Evolutionary conservation across 495 filamentous ascomycete genomes (phyloP), one percentile per base, ranked within the genome.

Genomic region (Chaetomium cochliodes): DNA sequence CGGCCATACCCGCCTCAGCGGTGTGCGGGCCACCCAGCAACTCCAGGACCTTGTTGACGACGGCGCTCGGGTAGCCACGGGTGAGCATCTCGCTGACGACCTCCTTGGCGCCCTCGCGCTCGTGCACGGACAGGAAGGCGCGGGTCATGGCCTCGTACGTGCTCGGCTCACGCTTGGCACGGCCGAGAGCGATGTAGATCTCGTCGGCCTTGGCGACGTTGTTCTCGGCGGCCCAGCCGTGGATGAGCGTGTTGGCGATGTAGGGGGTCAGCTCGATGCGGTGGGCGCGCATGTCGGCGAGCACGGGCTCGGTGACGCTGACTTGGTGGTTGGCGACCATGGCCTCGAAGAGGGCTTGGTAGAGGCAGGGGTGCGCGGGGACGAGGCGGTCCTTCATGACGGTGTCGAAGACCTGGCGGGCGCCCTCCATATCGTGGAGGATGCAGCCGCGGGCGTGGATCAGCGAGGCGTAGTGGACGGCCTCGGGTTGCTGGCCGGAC

Each of bases 141-240:
- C 96, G 85, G 22, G 92, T 96, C 96, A 98, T 98, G 42, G 93
- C 93, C 78, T 98, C 94, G 73, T 98, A 98, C n/a, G 94, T 98
- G 78, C 92, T 96, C 8, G 94, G 94, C 78, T 98, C 94, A 30
- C 94, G 86, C 79, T 89, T 91, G 37, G 86, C 82, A 28, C 81
- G 82, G 41, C 86, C 84, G 44, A 98, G 85, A 53, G 84, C 79
- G 46, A 88, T 82, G 73, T 96, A 98, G 67, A 97, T 86, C 7
- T 81, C 79, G 76, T 88, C 86, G 44, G 92, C 90, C 75, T 91
- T 92, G 58, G 74, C 77, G 28, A 98, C 90, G 61, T 92, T 84
- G 76, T 88, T 89, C 74, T 90, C 90, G 33, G 85, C 80, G 42
- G 96, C 92, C 94, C 94, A 98, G 65, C 94, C 94, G 69, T 98